Conservation (phyloP, 2,329 filamentous ascomycete species). For the Pyrenophora seminiperda region DNA sequence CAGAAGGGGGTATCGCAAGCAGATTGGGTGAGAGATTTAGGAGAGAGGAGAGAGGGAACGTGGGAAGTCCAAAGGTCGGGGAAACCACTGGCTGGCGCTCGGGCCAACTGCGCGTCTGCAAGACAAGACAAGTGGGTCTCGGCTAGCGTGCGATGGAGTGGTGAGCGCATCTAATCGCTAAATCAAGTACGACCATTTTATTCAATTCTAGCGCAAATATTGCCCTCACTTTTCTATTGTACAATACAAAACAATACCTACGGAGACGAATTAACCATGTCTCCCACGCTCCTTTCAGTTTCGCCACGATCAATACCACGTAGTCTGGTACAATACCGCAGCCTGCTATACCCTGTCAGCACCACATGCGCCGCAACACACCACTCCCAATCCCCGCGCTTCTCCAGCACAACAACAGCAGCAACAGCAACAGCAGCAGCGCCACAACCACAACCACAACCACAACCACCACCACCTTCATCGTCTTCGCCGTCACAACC, state of each 20-base stretch:
- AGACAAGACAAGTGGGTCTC: constrained; percentile 25
- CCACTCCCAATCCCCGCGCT: constrained; percentile 17
- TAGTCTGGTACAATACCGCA: constrained; percentile 4
- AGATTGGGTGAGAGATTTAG: constrained; percentile 21
- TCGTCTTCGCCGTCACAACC: constrained; percentile 1
- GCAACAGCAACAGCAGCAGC: constrained; percentile 6
- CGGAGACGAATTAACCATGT: constrained; percentile 17
- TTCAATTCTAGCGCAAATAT: too few relatives aligned
- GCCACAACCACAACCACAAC: constrained; percentile 8
- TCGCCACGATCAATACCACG: constrained; percentile 26
- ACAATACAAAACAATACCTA: constrained; percentile 6
- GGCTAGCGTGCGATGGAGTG: constrained; percentile 14
- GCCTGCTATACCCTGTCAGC: constrained; percentile 16
- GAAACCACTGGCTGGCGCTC: constrained; percentile 28
- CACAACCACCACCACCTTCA: too few relatives aligned
- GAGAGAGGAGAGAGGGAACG: constrained; percentile 21
- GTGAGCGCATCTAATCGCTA: constrained; percentile 30
- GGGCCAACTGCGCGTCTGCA: constrained; percentile 27
- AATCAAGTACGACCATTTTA: constrained; percentile 4
- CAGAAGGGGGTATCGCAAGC: constrained; percentile 11
- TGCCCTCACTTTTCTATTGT: constrained; percentile 4
- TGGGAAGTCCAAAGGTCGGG: constrained; percentile 27
- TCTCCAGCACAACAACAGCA: constrained; percentile 19
- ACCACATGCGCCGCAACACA: constrained; percentile 16
- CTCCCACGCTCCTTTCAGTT: constrained; percentile 20